Base-by-base conservation (phyloP, 495 filamentous ascomycete species). In the Aspergillus hancockii region DNA sequence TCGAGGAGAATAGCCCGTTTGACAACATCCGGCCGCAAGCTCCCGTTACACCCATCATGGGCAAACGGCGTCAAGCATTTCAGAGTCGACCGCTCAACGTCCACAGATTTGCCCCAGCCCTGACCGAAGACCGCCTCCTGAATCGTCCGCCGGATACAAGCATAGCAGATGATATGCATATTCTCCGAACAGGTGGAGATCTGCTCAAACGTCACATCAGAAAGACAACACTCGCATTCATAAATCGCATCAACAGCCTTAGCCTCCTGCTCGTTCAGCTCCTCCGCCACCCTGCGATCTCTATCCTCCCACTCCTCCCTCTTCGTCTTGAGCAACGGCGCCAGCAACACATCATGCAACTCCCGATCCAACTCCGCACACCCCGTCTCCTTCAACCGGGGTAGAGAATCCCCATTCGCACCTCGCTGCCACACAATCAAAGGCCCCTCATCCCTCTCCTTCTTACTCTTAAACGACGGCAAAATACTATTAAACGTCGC, bases 171-270 rank as follows among this genome's bases (percentile, higher is more conserved):
- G 67, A 92, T 81, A 76, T 98, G 94, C 21, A 84, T 84, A 30
- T 83, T 79, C 22, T 75, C 70, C 63, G 76, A 84, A 67, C 94
- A 98, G 1, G 87, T 83, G 8, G 90, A 84, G 21, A 96, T 82
- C 70, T 91, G 86, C 68, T 97, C 90, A 62, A 96, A 95, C 0
- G 89, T 76, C 38, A 81, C 84, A 32, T 91, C 84, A 30, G 81
- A 82, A 63, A 89, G 94, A 74, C 94, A 98, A 75, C 93, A 97
- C 64, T 88, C 87, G 70, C 94, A 98, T 67, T 98, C 94, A 63
- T 92, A 88, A 18, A 93, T 68, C 23, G 85, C 86, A 30, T 87
- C 81, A 7, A 78, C 82, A 30, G 82, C 77, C 63, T 89, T 85
- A 6, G 94, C 93, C 63, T 97, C 90, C 40, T 76, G 72, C 22